These are phyloP conservation scores for Artemisia tridentata DNA, from an alignment of 129 eudicot species.

Conservation along the genomic window DNA sequence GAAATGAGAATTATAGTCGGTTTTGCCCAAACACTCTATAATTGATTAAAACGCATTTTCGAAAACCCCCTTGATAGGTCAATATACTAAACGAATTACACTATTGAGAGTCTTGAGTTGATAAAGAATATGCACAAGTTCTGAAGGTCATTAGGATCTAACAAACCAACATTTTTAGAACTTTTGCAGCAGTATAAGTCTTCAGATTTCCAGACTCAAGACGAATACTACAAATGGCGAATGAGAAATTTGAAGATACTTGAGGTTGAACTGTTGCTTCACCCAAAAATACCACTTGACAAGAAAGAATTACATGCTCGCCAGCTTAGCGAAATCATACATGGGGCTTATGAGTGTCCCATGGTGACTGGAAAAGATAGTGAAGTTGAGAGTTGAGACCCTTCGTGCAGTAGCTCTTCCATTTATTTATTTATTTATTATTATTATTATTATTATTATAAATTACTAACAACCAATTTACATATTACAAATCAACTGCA, in stretches of 20 bases:
- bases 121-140: too few relatives aligned
- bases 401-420: conserved; percentile 23
- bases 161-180: conserved; percentile 34
- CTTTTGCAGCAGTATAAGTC: conserved; percentile 60
- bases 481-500: too few relatives aligned
- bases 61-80: too few relatives aligned
- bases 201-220: conserved; percentile 56
- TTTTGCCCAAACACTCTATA: too few relatives aligned
- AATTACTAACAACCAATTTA: too few relatives aligned
- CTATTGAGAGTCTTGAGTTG: too few relatives aligned
- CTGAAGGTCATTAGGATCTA: background rate
- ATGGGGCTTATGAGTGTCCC: conserved; percentile 41
- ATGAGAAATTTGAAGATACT: conserved; percentile 64
- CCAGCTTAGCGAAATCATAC: conserved; percentile 51
- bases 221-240: conserved; percentile 69
- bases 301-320: conserved; percentile 45
- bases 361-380: conserved; percentile 66
- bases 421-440: too few relatives aligned
- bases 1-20: too few relatives aligned
- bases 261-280: conserved; percentile 71
- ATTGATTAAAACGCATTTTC: too few relatives aligned
- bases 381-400: conserved; percentile 53
- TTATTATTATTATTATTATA: too few relatives aligned
- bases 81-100: too few relatives aligned
- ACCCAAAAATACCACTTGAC: conserved; percentile 57